Percentiles rank a stretch among this genome's conserved stretches.
phyloP scores from a whole-genome alignment of 306 rosid species.

The Mimosa pudica region DNA sequence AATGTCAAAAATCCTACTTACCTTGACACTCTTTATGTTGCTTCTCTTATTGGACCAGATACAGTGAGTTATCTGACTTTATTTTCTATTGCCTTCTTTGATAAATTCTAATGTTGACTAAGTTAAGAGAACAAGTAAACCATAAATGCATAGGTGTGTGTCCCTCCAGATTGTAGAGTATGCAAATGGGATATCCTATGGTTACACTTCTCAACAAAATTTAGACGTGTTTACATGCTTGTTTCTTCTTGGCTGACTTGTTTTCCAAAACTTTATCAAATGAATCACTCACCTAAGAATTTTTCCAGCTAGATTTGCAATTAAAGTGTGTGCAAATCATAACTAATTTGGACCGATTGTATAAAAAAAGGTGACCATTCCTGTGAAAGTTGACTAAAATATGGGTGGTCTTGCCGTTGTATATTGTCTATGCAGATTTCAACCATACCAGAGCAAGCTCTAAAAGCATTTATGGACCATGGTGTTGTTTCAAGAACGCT shows the following conservation, averaged over 20 bases:
- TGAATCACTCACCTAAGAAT: background rate
- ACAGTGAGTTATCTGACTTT: conserved; percentile 52
- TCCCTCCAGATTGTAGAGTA: too few relatives aligned
- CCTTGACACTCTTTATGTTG: conserved; percentile 43
- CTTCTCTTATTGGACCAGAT: conserved; percentile 56
- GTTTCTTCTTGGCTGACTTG: background rate
- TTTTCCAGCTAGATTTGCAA: background rate
- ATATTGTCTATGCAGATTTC: conserved; percentile 62
- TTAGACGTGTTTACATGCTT: background rate
- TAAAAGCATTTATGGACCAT: conserved; percentile 80
- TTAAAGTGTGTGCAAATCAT: background rate
- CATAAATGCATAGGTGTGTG: too few relatives aligned
- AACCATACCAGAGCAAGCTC: conserved; percentile 83
- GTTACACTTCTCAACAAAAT: background rate
- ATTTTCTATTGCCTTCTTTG: too few relatives aligned
- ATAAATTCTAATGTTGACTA: too few relatives aligned
- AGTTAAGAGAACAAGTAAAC: too few relatives aligned
- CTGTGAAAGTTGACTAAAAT: background rate
- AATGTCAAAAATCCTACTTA: conserved; percentile 43
- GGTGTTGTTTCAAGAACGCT: conserved; percentile 78
- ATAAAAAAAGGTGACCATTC: conserved; percentile 11
- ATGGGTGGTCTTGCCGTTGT: background rate
- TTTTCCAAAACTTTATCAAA: background rate
- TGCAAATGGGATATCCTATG: background rate
- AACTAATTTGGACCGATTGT: background rate